Conservation (phyloP, 2,329 filamentous ascomycete species). For the Monosporascus sp. region DNA sequence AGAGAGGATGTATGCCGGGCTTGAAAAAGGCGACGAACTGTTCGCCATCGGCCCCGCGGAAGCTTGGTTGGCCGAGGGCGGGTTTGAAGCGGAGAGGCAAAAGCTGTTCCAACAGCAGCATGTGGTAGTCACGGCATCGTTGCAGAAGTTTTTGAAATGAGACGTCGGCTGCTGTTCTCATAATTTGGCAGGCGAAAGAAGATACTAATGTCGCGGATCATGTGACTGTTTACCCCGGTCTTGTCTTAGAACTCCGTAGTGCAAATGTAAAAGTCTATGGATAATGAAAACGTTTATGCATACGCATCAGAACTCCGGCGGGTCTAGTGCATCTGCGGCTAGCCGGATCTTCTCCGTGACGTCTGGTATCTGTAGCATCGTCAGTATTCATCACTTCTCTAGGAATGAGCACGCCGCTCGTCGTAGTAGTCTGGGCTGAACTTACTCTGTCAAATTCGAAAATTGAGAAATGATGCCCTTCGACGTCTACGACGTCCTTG, state of each 20-base stretch:
- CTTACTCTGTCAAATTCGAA: conserved; percentile 25
- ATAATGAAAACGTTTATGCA: neutral
- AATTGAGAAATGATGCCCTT: conserved; percentile 44
- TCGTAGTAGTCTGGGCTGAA: neutral
- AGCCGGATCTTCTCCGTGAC: conserved; percentile 19
- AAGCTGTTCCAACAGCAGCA: conserved; percentile 20
- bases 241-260: neutral
- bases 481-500: conserved; percentile 38
- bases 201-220: too few species aligned
- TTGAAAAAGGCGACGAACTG: conserved; percentile 32
- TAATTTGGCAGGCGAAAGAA: too few species aligned
- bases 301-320: conserved; percentile 9
- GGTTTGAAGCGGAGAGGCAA: conserved; percentile 21
- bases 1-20: conserved; percentile 31
- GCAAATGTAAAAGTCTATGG: neutral
- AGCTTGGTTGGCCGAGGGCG: conserved; percentile 16
- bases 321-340: conserved; percentile 19
- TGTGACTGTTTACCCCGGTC: too few species aligned
- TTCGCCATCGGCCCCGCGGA: conserved; percentile 29
- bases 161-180: neutral
- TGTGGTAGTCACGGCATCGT: conserved; percentile 5
- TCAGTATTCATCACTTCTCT: neutral
- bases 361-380: conserved; percentile 13
- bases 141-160: conserved; percentile 16
- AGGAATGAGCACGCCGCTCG: neutral